Evolutionary conservation across 768 basidiomycete genomes (phyloP).

Genomic region (Coprinopsis sp.): DNA sequence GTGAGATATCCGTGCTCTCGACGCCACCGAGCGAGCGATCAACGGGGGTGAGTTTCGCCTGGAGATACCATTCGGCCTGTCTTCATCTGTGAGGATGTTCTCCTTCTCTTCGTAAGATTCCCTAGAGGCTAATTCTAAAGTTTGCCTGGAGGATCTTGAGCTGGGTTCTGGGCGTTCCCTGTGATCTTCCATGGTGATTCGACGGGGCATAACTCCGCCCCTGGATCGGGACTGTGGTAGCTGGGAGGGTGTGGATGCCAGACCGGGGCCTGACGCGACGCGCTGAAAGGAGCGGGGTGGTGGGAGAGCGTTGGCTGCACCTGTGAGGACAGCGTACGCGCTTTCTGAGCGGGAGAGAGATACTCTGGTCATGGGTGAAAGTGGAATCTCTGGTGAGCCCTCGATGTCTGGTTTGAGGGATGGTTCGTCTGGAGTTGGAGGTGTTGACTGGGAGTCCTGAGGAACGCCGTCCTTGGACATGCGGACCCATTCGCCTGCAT

Average conservation of each 20-base stretch:
- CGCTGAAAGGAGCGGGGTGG: conserved; percentile 58
- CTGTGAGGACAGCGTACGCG: conserved; percentile 43
- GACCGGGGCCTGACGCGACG: conserved; percentile 58
- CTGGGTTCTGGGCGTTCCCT: conserved; percentile 20
- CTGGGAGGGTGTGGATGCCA: conserved; percentile 28
- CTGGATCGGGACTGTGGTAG: conserved; percentile 29
- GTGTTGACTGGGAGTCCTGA: conserved; percentile 42
- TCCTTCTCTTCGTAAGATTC: conserved; percentile 42
- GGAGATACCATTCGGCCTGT: conserved; percentile 26
- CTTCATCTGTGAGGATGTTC: conserved; percentile 39
- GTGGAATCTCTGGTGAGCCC: conserved; percentile 31
- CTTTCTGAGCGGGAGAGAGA: conserved; percentile 68
- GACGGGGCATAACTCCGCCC: conserved; percentile 32
- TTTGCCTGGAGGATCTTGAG: conserved; percentile 22
- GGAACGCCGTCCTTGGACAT: conserved; percentile 48
- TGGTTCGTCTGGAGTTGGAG: conserved; percentile 41
- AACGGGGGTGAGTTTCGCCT: conserved; percentile 31
- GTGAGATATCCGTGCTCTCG: conserved; percentile 23
- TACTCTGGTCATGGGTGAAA: conserved; percentile 37
- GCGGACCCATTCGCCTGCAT: conserved; percentile 51
- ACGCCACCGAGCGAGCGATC: conserved; percentile 26
- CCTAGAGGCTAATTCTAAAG: conserved; percentile 20
- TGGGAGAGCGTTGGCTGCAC: conserved; percentile 21
- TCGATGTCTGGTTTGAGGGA: conserved; percentile 25
- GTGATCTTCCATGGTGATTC: conserved; percentile 40